phyloP scores from a whole-genome alignment of 805 yeast species.

The Spathaspora gorwiae region DNA sequence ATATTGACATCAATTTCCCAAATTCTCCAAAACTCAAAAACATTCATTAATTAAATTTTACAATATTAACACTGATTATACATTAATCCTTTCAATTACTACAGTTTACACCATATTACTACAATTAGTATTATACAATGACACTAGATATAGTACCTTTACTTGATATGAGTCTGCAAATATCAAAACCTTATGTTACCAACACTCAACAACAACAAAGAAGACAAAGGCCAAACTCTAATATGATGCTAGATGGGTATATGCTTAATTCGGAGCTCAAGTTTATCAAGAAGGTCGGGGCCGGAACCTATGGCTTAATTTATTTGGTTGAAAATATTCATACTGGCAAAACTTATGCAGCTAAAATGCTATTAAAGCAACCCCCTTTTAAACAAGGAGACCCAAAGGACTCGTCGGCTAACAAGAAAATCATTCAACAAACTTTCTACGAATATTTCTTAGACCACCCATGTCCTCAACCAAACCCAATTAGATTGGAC shows the following conservation, averaged over 20 bases:
- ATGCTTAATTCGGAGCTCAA: constrained; percentile 29
- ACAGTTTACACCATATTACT: background rate
- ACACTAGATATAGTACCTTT: constrained; percentile 11
- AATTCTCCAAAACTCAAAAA: background rate
- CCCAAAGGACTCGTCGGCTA: constrained; percentile 25
- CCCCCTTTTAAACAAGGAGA: constrained; percentile 24
- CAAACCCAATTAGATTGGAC: constrained; percentile 18
- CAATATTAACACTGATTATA: too few species aligned
- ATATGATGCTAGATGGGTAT: constrained; percentile 17
- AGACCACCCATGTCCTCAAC: constrained; percentile 11
- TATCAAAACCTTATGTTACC: constrained; percentile 1
- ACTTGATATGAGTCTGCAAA: constrained; percentile 5
- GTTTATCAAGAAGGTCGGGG: constrained; percentile 56
- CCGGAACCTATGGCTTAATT: constrained; percentile 84
- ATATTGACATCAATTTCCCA: background rate
- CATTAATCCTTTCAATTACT: too few species aligned
- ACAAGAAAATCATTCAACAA: constrained; percentile 25
- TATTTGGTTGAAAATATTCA: constrained; percentile 58
- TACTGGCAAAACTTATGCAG: constrained; percentile 55
- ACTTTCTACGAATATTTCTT: constrained; percentile 18
- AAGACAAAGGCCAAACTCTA: constrained; percentile 3
- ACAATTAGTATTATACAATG: constrained; percentile 1
- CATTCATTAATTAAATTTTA: too few species aligned
- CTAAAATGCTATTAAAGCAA: constrained; percentile 62
- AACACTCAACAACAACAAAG: constrained; percentile 1